Percentiles rank a stretch among this genome's conserved stretches.
phyloP scores from a whole-genome alignment of 345 rosid species.

The Citropsis articulata region DNA sequence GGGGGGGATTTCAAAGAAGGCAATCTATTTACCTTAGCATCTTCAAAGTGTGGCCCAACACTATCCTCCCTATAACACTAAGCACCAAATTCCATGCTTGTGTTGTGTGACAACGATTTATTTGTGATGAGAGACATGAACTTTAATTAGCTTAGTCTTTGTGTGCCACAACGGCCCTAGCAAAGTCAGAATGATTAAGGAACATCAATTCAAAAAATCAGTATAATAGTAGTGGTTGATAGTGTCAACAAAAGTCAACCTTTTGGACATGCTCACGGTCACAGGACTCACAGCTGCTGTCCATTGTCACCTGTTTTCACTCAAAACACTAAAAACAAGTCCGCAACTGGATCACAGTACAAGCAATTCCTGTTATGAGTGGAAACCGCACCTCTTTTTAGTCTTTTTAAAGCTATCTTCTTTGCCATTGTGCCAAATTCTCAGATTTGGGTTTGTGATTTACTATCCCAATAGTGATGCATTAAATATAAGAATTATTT shows the following conservation, averaged over 20 bases:
- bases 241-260: constrained; percentile 36
- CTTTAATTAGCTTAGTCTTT: constrained; percentile 13
- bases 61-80: background rate
- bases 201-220: constrained; percentile 13
- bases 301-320: constrained; percentile 20
- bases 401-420: background rate
- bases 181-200: constrained; percentile 11
- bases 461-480: background rate
- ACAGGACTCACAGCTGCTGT: constrained; percentile 57
- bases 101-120: background rate
- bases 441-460: background rate
- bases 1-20: constrained; percentile 1
- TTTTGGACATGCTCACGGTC: constrained; percentile 31
- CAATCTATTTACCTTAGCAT: background rate
- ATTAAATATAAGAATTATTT: background rate
- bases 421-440: background rate
- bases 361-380: constrained; percentile 12
- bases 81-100: background rate
- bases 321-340: background rate
- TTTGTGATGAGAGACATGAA: background rate
- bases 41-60: constrained; percentile 9
- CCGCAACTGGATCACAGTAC: constrained; percentile 19
- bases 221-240: constrained; percentile 28
- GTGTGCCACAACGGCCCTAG: constrained; percentile 37
- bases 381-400: constrained; percentile 17